Conservation (phyloP, 768 basidiomycete species). For the Collybia nuda region DNA sequence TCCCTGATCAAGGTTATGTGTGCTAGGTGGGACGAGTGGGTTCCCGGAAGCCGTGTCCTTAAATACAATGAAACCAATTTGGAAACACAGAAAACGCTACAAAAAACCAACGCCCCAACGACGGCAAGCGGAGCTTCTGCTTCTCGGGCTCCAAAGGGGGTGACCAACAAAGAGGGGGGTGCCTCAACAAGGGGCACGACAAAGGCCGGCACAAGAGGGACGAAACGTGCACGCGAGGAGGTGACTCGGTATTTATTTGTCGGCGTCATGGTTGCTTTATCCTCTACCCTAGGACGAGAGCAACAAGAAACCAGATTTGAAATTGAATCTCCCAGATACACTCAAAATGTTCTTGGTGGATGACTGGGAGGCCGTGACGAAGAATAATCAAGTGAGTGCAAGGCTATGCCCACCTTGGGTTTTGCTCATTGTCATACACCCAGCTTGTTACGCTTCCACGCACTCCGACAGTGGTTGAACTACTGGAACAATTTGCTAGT, state of each 20-base stretch:
- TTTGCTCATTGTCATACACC: background rate
- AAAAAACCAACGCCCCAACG: slow-evolving; percentile 26
- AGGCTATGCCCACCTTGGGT: background rate
- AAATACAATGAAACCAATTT: slow-evolving; percentile 85
- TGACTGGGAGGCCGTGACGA: slow-evolving; percentile 97
- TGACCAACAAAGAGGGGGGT: slow-evolving; percentile 24
- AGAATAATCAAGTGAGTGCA: slow-evolving; percentile 77
- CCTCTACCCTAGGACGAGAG: slow-evolving; percentile 62
- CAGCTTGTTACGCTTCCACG: slow-evolving; percentile 87
- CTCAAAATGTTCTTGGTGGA: slow-evolving; percentile 90
- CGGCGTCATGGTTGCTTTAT: background rate
- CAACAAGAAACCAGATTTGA: slow-evolving; percentile 83
- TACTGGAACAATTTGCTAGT: slow-evolving; percentile 77
- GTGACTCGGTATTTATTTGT: slow-evolving; percentile 32
- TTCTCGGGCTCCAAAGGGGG: slow-evolving; percentile 18
- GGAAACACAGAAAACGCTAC: slow-evolving; percentile 71
- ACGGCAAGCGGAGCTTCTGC: slow-evolving; percentile 18
- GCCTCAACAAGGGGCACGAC: slow-evolving; percentile 33
- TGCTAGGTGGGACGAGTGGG: slow-evolving; percentile 96
- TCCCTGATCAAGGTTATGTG: no score
- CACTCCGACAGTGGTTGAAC: slow-evolving; percentile 70
- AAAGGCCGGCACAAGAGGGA: slow-evolving; percentile 65
- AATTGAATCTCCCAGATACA: slow-evolving; percentile 85
- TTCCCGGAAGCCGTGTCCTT: slow-evolving; percentile 74
- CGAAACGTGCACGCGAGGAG: slow-evolving; percentile 76